Percentiles rank a stretch among this genome's conserved stretches.
Conservation (phyloP, 345 rosid genomes). For the Pseudoturritis turrita region DNA sequence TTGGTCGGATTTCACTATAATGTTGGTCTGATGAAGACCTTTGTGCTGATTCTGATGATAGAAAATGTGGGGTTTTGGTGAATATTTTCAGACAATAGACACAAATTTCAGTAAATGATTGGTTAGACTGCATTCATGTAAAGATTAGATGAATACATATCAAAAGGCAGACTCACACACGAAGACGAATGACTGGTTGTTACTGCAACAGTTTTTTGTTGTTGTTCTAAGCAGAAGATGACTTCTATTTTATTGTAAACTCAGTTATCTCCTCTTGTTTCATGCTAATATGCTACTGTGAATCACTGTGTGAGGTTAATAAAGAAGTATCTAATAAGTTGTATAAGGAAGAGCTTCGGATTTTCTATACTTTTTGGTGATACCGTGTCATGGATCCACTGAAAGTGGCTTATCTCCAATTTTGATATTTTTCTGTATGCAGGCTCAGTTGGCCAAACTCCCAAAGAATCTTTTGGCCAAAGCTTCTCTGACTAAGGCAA, state of each 20-base stretch:
- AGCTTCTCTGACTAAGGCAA: conserved; percentile 61
- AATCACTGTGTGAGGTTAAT: neutral
- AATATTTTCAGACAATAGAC: neutral
- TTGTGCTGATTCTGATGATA: neutral
- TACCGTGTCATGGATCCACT: neutral
- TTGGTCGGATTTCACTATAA: neutral
- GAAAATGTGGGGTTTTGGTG: neutral
- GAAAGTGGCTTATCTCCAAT: neutral
- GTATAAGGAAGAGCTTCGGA: neutral
- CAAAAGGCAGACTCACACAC: too few species aligned
- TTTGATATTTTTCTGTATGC: conserved; percentile 10
- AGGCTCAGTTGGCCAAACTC: conserved; percentile 63
- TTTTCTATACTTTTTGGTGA: neutral
- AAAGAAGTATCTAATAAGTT: neutral
- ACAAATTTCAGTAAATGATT: neutral
- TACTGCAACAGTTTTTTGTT: neutral
- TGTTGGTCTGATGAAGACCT: neutral
- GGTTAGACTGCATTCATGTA: neutral
- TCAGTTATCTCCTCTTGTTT: neutral
- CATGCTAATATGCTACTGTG: neutral
- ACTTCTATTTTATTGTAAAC: neutral
- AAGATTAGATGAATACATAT: neutral
- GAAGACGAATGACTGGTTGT: too few species aligned
- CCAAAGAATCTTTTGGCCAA: conserved; percentile 83
- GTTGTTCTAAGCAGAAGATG: neutral